A percentile compares a stretch with the other conserved stretches of the same genome.
phyloP scores from a whole-genome alignment of 2,329 filamentous ascomycete genomes.

The Emmonsiellopsis sp. region DNA sequence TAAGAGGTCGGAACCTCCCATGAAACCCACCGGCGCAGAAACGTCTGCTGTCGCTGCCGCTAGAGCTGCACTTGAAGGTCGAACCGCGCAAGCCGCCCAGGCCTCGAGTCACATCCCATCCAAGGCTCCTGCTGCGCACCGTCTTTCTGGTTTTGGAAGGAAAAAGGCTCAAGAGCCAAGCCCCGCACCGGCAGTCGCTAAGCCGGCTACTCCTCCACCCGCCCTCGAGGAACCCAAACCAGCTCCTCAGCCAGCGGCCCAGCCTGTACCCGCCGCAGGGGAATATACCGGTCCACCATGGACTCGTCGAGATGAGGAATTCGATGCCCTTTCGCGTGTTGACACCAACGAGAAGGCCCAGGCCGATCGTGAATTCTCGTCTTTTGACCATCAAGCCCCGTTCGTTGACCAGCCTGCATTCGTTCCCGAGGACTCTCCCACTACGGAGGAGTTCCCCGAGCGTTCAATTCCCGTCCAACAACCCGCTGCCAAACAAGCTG shows the following conservation, averaged over 20 bases:
- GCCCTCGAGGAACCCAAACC: conserved; percentile 8
- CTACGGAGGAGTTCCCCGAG: conserved; percentile 5
- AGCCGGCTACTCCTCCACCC: conserved; percentile 7
- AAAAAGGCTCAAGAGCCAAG: conserved; percentile 21
- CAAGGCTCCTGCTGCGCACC: conserved; percentile 16
- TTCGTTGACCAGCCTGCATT: conserved; percentile 81
- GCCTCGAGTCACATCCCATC: conserved; percentile 13
- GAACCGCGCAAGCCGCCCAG: conserved; percentile 25
- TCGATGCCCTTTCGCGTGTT: conserved; percentile 52
- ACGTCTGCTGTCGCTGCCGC: conserved; percentile 33
- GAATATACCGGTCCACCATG: conserved; percentile 24
- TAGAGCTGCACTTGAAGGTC: conserved; percentile 32
- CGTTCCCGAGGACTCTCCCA: conserved; percentile 49
- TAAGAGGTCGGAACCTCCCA: conserved; percentile 25
- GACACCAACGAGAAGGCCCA: conserved; percentile 42
- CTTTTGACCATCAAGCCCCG: conserved; percentile 76
- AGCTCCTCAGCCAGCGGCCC: conserved; percentile 10
- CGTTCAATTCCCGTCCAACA: conserved; percentile 14
- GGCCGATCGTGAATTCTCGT: conserved; percentile 46
- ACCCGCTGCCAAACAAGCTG: neutral
- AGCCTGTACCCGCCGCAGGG: conserved; percentile 14
- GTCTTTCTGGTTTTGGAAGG: conserved; percentile 23
- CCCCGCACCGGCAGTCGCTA: conserved; percentile 2
- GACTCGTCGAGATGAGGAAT: conserved; percentile 41
- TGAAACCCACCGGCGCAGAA: conserved; percentile 26